These are phyloP conservation scores for Hypoxylon sp. DNA, from an alignment of 2,329 filamentous ascomycete genomes.

Conservation along the genomic window DNA sequence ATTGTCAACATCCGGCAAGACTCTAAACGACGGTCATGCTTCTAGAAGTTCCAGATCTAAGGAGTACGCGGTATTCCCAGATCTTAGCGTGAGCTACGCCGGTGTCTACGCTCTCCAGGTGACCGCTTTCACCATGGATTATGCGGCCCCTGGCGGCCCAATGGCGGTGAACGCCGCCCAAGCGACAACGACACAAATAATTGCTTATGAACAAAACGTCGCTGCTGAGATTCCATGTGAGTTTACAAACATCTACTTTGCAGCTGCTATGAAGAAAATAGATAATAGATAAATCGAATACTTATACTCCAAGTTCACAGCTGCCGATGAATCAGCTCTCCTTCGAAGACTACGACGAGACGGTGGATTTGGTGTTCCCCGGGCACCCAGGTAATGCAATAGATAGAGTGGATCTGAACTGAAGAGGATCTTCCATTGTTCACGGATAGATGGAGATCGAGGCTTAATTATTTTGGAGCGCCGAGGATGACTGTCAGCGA, in stretches of 20 bases:
- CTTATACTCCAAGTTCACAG: constrained; percentile 9
- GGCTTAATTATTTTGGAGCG: not conserved
- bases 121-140: constrained; percentile 46
- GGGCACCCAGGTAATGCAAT: constrained; percentile 21
- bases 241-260: constrained; percentile 5
- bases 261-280: not conserved
- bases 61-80: constrained; percentile 46
- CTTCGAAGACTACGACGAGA: constrained; percentile 35
- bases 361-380: constrained; percentile 35
- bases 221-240: constrained; percentile 45
- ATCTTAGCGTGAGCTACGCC: constrained; percentile 41
- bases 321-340: constrained; percentile 32
- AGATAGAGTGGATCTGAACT: not conserved
- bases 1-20: constrained; percentile 35
- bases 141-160: constrained; percentile 32
- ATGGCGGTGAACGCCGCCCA: constrained; percentile 33
- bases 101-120: constrained; percentile 45
- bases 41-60: constrained; percentile 31
- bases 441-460: not conserved
- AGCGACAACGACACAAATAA: constrained; percentile 36
- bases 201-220: constrained; percentile 41
- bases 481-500: not conserved
- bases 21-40: constrained; percentile 30
- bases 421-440: not conserved
- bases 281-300: not conserved